These are phyloP conservation scores for Alternaria arborescens DNA, from an alignment of 2,329 filamentous ascomycete species.

Conservation along the genomic window DNA sequence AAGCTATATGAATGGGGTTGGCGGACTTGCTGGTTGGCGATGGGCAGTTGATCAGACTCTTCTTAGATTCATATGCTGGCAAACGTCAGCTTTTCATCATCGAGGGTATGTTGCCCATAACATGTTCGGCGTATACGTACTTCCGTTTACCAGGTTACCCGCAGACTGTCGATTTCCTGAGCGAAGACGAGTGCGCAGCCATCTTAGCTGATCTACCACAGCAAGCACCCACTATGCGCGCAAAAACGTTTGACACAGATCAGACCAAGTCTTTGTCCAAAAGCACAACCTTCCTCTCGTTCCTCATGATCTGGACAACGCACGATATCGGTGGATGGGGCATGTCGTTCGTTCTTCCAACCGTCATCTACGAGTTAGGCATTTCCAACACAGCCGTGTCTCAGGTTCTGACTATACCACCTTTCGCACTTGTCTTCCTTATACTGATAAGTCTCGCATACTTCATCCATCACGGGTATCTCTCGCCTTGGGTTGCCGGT, in stretches of 20 bases:
- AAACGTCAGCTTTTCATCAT: conserved; percentile 32
- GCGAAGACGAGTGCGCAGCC: conserved; percentile 26
- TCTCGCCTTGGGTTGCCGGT: conserved; percentile 33
- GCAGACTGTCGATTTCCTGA: conserved; percentile 26
- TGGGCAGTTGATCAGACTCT: conserved; percentile 31
- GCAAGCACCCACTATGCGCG: conserved; percentile 32
- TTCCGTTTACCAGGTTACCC: conserved; percentile 35
- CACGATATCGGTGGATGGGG: conserved; percentile 37
- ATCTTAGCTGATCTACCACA: conserved; percentile 29
- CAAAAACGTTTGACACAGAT: conserved; percentile 34
- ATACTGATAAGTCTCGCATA: conserved; percentile 29
- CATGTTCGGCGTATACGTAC: conserved; percentile 26
- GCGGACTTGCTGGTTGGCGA: conserved; percentile 48
- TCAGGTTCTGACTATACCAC: conserved; percentile 36
- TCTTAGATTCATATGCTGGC: background rate
- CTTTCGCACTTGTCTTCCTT: conserved; percentile 33
- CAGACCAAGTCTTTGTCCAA: conserved; percentile 28
- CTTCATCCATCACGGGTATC: conserved; percentile 17
- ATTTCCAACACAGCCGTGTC: conserved; percentile 31
- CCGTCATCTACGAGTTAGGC: conserved; percentile 32
- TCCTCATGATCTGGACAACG: conserved; percentile 37
- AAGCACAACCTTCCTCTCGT: conserved; percentile 30
- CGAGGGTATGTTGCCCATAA: conserved; percentile 30
- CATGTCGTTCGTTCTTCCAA: conserved; percentile 20
- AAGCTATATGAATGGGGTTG: conserved; percentile 65